A percentile compares a stretch with the other conserved stretches of the same genome.
These are phyloP conservation scores for Globisporangium apiculatum DNA, from an alignment of 352 stramenopile genomes.

Conservation along the genomic window DNA sequence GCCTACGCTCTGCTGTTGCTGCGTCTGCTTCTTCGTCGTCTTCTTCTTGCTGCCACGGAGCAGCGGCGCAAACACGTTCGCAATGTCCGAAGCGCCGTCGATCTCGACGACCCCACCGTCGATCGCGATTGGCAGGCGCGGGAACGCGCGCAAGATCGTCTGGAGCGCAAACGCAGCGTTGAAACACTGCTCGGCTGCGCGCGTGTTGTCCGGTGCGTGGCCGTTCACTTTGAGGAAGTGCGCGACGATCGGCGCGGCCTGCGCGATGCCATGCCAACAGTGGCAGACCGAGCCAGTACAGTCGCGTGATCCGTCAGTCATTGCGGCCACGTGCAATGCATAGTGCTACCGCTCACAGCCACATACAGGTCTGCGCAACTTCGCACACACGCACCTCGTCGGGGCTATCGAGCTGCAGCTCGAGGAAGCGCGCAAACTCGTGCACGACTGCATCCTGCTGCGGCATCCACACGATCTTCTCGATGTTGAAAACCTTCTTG, in stretches of 20 bases:
- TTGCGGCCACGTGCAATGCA: no score
- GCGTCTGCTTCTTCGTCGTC: background rate
- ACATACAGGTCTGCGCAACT: no score
- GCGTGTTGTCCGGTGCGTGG: conserved; percentile 27
- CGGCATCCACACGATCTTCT: conserved; percentile 61
- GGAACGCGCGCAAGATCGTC: conserved; percentile 66
- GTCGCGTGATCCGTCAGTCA: no score
- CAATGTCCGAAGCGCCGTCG: conserved; percentile 29
- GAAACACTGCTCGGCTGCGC: conserved; percentile 61
- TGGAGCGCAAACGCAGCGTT: conserved; percentile 74
- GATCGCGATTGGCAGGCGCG: conserved; percentile 42
- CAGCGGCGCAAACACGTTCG: conserved; percentile 35
- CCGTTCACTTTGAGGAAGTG: conserved; percentile 59
- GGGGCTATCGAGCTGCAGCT: conserved; percentile 58
- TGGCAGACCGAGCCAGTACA: no score
- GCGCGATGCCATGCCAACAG: background rate
- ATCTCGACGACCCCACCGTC: conserved; percentile 37
- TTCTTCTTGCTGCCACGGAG: conserved; percentile 17
- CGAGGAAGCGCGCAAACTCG: conserved; percentile 66
- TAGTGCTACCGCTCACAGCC: no score
- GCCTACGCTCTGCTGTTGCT: conserved; percentile 5
- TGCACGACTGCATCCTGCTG: conserved; percentile 54
- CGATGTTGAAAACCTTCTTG: conserved; percentile 49
- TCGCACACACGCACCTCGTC: conserved; percentile 18
- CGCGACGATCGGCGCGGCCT: conserved; percentile 32